phyloP scores from a whole-genome alignment of 208 protist species.

The Entamoeba nuttalli region DNA sequence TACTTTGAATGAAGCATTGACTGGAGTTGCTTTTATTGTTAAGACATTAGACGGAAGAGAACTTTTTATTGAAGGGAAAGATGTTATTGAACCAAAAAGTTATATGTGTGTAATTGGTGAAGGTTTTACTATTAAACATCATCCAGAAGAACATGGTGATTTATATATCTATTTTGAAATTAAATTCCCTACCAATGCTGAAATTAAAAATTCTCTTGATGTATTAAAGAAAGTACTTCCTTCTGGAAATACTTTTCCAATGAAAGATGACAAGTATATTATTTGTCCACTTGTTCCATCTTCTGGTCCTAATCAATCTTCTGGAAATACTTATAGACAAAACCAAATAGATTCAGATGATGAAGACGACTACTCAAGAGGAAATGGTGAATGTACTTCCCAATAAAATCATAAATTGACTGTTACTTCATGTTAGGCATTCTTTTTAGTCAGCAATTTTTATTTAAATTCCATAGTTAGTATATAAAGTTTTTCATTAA shows the following conservation, averaged over 20 bases:
- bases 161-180: background rate
- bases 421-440: too few relatives aligned
- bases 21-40: background rate
- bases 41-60: background rate
- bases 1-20: slow-evolving; percentile 3
- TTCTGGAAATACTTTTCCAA: background rate
- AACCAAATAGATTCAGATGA: background rate
- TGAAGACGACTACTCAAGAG: background rate
- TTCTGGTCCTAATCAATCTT: background rate
- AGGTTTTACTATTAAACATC: background rate
- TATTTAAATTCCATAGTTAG: too few relatives aligned
- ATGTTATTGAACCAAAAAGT: background rate
- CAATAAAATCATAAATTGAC: background rate
- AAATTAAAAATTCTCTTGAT: background rate
- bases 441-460: too few relatives aligned
- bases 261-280: background rate
- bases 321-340: background rate
- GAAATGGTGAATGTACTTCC: background rate
- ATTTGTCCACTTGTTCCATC: background rate
- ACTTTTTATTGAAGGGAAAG: background rate
- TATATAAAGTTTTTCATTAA: too few relatives aligned
- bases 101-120: background rate
- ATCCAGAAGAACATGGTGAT: background rate
- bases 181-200: background rate
- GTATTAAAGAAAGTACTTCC: background rate